These are phyloP conservation scores for Rutstroemia sp. DNA, from an alignment of 2,329 filamentous ascomycete genomes.

Conservation along the genomic window DNA sequence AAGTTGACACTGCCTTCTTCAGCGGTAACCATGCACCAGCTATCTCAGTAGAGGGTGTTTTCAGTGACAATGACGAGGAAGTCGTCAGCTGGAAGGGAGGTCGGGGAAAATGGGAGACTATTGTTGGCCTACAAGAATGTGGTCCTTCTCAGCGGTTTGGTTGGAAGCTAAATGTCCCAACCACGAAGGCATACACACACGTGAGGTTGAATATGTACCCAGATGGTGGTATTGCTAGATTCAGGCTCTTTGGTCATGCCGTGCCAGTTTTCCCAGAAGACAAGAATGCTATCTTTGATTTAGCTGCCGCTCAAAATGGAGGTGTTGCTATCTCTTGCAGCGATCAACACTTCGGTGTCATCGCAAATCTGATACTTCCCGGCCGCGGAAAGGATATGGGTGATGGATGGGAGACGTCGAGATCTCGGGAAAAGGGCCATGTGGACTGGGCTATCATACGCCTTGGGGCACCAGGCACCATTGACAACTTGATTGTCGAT, in stretches of 20 bases:
- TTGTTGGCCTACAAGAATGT: slow-evolving; percentile 63
- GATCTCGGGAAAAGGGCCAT: slow-evolving; percentile 64
- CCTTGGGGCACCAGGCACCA: slow-evolving; percentile 57
- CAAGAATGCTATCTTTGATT: slow-evolving; percentile 59
- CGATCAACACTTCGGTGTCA: slow-evolving; percentile 79
- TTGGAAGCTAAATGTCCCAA: slow-evolving; percentile 57
- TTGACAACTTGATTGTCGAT: slow-evolving; percentile 65
- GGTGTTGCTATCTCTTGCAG: slow-evolving; percentile 69
- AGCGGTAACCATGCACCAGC: slow-evolving; percentile 75
- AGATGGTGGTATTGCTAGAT: slow-evolving; percentile 75
- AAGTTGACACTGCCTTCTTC: slow-evolving; percentile 78
- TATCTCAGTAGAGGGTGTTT: slow-evolving; percentile 70
- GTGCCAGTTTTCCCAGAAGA: slow-evolving; percentile 69
- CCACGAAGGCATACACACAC: slow-evolving; percentile 66
- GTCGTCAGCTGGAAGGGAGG: slow-evolving; percentile 54
- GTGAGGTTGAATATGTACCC: slow-evolving; percentile 79
- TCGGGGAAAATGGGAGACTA: slow-evolving; percentile 61
- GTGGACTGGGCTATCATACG: slow-evolving; percentile 76
- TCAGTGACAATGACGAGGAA: slow-evolving; percentile 57
- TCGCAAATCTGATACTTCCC: slow-evolving; percentile 72
- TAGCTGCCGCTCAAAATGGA: slow-evolving; percentile 72
- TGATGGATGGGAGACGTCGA: slow-evolving; percentile 79
- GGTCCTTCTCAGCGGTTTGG: slow-evolving; percentile 67
- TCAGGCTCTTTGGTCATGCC: slow-evolving; percentile 69
- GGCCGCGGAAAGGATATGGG: slow-evolving; percentile 79